Conservation (phyloP, 768 basidiomycete genomes). For the Rhodosporidiobolus odoratus region DNA sequence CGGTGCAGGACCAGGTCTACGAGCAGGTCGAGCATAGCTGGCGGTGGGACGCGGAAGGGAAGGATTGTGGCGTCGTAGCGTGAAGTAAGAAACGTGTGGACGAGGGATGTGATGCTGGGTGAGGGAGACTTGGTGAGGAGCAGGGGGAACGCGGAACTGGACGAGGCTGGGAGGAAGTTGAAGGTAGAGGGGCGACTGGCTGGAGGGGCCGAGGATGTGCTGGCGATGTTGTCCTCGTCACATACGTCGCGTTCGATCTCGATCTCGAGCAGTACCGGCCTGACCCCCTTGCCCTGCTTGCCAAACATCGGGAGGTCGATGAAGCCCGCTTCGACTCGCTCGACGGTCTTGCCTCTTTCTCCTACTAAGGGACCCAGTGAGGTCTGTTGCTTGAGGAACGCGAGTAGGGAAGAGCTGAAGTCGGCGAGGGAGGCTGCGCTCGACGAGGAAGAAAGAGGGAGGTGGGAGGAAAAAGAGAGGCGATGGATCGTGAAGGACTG, state of each 20-base stretch:
- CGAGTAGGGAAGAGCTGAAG: background rate
- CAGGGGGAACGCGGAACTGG: background rate
- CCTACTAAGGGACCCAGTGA: background rate
- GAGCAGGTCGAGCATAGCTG: constrained; percentile 61
- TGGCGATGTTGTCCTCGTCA: background rate
- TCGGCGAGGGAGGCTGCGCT: background rate
- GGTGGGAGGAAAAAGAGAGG: no score
- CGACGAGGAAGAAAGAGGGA: background rate
- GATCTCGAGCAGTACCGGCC: background rate
- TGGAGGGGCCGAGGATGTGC: background rate
- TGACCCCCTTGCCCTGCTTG: background rate
- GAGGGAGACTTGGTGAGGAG: constrained; percentile 8
- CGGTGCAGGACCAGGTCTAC: background rate
- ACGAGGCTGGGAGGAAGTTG: background rate
- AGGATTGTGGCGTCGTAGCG: constrained; percentile 3
- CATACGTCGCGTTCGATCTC: constrained; percentile 1
- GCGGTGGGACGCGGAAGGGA: constrained; percentile 3
- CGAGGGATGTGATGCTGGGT: background rate
- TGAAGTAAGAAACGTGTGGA: constrained; percentile 3
- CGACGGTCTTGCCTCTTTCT: background rate
- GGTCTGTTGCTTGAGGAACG: background rate
- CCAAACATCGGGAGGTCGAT: background rate
- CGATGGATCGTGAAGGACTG: background rate
- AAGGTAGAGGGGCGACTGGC: background rate
- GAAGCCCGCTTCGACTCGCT: constrained; percentile 8